Evolutionary conservation across 352 stramenopile genomes (phyloP).

Genomic region (Pythium monospermum): DNA sequence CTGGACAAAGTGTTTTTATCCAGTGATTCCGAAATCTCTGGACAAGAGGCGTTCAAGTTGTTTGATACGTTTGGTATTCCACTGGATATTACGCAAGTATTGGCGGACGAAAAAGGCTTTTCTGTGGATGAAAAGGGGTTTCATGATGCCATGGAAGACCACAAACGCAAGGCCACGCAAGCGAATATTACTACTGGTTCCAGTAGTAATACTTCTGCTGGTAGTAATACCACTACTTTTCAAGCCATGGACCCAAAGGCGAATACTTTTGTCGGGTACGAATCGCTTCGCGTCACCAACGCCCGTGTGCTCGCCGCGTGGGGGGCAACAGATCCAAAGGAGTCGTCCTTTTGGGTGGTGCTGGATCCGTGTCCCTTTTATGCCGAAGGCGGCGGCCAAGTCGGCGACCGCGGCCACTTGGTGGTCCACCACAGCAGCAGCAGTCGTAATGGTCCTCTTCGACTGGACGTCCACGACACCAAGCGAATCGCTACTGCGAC

Average conservation of each 20-base stretch:
- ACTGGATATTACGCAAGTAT: constrained; percentile 65
- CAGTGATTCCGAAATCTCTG: constrained; percentile 26
- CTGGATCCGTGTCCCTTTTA: constrained; percentile 73
- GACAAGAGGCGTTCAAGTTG: constrained; percentile 54
- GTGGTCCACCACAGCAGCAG: constrained; percentile 10
- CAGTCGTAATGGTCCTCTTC: background rate
- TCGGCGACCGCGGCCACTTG: constrained; percentile 55
- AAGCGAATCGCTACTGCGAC: constrained; percentile 34
- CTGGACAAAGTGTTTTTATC: constrained; percentile 57
- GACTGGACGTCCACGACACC: constrained; percentile 36
- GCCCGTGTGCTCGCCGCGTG: constrained; percentile 36
- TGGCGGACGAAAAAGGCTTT: constrained; percentile 56
- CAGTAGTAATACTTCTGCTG: constrained; percentile 23
- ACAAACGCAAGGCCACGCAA: constrained; percentile 45
- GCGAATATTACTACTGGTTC: constrained; percentile 23
- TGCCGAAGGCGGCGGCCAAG: constrained; percentile 67
- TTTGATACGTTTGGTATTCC: constrained; percentile 80
- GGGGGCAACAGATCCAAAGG: constrained; percentile 10
- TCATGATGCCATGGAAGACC: constrained; percentile 34
- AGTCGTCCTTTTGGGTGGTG: constrained; percentile 29
- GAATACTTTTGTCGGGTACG: constrained; percentile 59
- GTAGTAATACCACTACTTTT: background rate
- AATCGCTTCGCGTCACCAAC: constrained; percentile 31
- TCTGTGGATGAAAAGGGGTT: constrained; percentile 55
- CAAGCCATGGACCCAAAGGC: background rate